Evolutionary conservation across 306 rosid genomes (phyloP).

Genomic region (Lupinus albus): DNA sequence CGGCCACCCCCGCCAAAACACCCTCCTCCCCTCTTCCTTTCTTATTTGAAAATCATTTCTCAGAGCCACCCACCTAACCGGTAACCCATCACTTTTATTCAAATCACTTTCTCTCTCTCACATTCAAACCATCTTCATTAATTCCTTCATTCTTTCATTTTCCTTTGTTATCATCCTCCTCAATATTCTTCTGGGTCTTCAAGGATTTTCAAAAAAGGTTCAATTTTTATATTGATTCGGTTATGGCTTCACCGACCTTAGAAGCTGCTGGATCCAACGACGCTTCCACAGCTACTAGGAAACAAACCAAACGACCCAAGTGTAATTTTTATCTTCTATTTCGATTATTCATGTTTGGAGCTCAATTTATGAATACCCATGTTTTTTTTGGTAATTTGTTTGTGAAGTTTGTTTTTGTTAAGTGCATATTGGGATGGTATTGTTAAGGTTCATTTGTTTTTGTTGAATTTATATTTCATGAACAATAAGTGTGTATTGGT

Average conservation of each 20-base stretch:
- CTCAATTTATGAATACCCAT: conserved; percentile 4
- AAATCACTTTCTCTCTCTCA: neutral
- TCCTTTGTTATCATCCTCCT: neutral
- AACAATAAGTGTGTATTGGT: neutral
- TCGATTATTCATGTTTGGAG: neutral
- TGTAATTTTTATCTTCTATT: conserved; percentile 47
- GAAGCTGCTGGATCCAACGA: conserved; percentile 76
- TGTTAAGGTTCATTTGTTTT: conserved; percentile 24
- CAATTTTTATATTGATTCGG: conserved; percentile 44
- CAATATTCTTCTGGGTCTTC: conserved; percentile 14
- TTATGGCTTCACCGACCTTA: conserved; percentile 63
- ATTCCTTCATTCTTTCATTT: conserved; percentile 5
- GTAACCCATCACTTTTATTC: conserved; percentile 32
- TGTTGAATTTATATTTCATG: neutral
- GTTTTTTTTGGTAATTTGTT: conserved; percentile 8
- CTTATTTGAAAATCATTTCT: conserved; percentile 19
- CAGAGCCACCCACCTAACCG: conserved; percentile 29
- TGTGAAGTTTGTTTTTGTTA: neutral
- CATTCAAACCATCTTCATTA: neutral
- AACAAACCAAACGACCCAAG: conserved; percentile 87
- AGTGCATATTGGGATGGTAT: neutral
- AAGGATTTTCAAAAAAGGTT: neutral
- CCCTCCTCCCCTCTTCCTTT: conserved; percentile 18
- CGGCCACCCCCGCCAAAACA: conserved; percentile 45
- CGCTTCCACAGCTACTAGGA: conserved; percentile 51